Evolutionary conservation across 352 stramenopile species (phyloP).

Genomic region (Globisporangium recalcitrans): DNA sequence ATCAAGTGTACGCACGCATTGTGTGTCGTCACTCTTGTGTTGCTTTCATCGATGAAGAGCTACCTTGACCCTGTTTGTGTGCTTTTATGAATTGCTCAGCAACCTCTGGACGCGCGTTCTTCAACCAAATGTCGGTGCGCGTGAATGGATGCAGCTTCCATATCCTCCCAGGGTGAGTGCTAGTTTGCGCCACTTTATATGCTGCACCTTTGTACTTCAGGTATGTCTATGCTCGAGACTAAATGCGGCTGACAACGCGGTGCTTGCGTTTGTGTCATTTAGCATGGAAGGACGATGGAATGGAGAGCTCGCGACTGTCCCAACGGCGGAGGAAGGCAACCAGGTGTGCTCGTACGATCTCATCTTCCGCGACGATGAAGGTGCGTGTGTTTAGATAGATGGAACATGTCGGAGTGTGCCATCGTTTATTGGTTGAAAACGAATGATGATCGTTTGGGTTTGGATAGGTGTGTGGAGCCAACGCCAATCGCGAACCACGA

Average conservation of each 20-base stretch:
- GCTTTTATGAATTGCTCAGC: neutral
- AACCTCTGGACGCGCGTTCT: constrained; percentile 57
- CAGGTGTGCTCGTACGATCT: constrained; percentile 87
- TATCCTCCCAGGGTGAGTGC: constrained; percentile 52
- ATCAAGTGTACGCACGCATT: constrained; percentile 54
- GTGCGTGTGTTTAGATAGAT: constrained; percentile 11
- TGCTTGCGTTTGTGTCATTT: neutral
- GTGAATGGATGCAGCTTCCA: constrained; percentile 84
- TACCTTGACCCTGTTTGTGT: neutral
- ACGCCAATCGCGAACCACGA: constrained; percentile 79
- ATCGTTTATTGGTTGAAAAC: neutral
- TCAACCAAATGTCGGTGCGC: constrained; percentile 84
- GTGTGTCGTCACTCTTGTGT: no score
- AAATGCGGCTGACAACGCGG: neutral
- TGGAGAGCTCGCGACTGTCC: constrained; percentile 70
- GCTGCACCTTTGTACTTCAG: neutral
- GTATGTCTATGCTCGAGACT: neutral
- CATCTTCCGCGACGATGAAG: constrained; percentile 78
- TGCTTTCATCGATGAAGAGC: no score
- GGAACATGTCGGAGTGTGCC: neutral
- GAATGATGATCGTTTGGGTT: neutral
- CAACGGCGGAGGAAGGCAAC: constrained; percentile 65
- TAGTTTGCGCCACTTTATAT: neutral
- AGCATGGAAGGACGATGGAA: constrained; percentile 87
- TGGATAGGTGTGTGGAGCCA: constrained; percentile 70